Base-by-base conservation (phyloP, 2,329 filamentous ascomycete genomes). In the Zymoseptoria crescenta region DNA sequence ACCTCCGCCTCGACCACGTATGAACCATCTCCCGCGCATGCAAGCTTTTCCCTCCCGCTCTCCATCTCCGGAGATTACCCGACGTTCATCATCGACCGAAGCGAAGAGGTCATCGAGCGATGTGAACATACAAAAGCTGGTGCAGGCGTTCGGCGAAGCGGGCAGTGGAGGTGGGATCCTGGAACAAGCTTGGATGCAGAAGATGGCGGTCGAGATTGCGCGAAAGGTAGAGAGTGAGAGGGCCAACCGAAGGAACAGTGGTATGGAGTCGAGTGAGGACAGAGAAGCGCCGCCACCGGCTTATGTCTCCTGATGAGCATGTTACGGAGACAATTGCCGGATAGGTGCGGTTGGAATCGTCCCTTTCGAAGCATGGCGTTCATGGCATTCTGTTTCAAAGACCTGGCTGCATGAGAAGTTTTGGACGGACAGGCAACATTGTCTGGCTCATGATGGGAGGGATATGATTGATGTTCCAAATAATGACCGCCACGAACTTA, bases 121-220 rank as follows among this genome's bases (percentile, higher is more conserved):
- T n/a, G 54, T 58, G 55, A 63, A 59, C 45, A 51, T 71, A 21
- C 64, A 64, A 5, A 66, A 62, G 49, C 61, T 70, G 16, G 55
- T 66, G 8, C 54, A 64, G 20, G 59, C 61, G 1, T 64, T 66
- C 29, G 61, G 58, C 45, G 66, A 67, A 49, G 57, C 49, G 4
- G 64, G 67, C 49, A 66, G 64, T 45, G 70, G 70, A 16, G 76
- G 79, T 13, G 79, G 79, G 19, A 89, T 91, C 54, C 77, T 90
- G 27, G 88, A 91, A 71, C 87, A 91, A 73, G 89, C 89, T 2
- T 94, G 89, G 88, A 88, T 94, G 75, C 85, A 87, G 77, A 94
- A 96, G 78, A 94, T 99, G 84, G 92, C 93, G 4, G 87, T 87
- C 64, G 94, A 97, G 74, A 93, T 97, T 68, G 91, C 91, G 41